A percentile compares a stretch with the other conserved stretches of the same genome.
These are phyloP conservation scores for Sechiopsis laciniata DNA, from an alignment of 306 rosid genomes.

Conservation along the genomic window DNA sequence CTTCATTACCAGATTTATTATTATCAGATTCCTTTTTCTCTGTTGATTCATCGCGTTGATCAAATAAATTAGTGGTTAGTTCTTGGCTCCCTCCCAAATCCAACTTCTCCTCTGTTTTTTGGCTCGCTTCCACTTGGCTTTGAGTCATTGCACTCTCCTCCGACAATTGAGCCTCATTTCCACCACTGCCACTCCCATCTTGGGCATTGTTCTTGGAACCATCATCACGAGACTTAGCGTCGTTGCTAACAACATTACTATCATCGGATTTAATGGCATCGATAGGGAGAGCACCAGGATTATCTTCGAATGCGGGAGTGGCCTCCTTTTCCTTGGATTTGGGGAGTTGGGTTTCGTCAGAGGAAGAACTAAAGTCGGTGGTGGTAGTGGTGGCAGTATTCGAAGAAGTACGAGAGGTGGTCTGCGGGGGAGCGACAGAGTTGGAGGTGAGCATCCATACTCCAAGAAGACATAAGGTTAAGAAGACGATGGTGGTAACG, in stretches of 20 bases:
- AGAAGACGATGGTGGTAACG: conserved; percentile 40
- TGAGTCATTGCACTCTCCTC: conserved; percentile 31
- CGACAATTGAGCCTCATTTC: conserved; percentile 23
- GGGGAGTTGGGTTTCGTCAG: conserved; percentile 4
- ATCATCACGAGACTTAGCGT: conserved; percentile 27
- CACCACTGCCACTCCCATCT: conserved; percentile 15
- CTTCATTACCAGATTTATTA: conserved; percentile 19
- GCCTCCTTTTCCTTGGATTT: conserved; percentile 16
- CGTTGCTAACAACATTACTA: not conserved
- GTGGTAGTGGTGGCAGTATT: conserved; percentile 4
- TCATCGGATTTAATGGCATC: conserved; percentile 64
- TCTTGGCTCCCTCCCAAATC: conserved; percentile 15
- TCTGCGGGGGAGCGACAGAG: conserved; percentile 29
- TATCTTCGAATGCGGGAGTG: conserved; percentile 43
- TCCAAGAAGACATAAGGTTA: conserved; percentile 56
- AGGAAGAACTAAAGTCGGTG: conserved; percentile 21
- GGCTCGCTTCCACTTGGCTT: conserved; percentile 18
- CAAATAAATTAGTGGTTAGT: conserved; percentile 4
- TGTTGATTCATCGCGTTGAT: conserved; percentile 8
- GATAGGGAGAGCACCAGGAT: conserved; percentile 65
- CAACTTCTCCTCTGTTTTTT: conserved; percentile 8
- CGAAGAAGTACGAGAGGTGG: conserved; percentile 32
- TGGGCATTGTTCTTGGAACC: not conserved
- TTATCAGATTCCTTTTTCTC: conserved; percentile 19
- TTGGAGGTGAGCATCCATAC: conserved; percentile 60